These are phyloP conservation scores for Tulasnella calospora DNA, from an alignment of 768 basidiomycete species.

Conservation along the genomic window DNA sequence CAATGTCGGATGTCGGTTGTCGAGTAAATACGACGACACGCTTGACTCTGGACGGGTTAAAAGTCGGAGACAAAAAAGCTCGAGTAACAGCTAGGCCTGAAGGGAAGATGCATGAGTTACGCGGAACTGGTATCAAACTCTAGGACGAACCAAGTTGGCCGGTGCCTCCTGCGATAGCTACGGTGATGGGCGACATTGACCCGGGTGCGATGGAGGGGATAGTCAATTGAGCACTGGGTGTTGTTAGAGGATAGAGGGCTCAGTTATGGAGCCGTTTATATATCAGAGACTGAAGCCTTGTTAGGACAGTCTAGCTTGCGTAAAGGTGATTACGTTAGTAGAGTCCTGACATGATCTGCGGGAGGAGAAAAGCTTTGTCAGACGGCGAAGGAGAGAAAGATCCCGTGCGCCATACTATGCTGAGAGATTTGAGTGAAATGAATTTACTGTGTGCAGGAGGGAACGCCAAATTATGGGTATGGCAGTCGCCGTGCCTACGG, in stretches of 20 bases:
- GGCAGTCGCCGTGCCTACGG: no score
- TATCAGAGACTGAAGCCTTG: not conserved
- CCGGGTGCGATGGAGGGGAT: not conserved
- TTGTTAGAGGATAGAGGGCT: not conserved
- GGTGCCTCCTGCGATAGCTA: slow-evolving; percentile 13
- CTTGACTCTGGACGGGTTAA: not conserved
- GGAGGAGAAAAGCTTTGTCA: not conserved
- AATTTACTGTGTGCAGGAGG: not conserved
- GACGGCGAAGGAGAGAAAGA: not conserved
- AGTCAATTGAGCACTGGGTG: not conserved
- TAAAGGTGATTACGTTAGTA: not conserved
- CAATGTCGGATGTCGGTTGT: not conserved
- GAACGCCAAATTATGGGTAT: not conserved
- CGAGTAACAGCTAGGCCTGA: not conserved
- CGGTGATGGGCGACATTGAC: not conserved
- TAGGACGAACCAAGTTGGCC: not conserved
- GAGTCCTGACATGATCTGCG: not conserved
- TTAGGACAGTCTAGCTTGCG: not conserved
- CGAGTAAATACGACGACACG: slow-evolving; percentile 10
- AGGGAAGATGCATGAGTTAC: not conserved
- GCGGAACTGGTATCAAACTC: not conserved
- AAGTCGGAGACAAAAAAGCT: not conserved
- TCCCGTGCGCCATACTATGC: not conserved
- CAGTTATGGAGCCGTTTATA: not conserved
- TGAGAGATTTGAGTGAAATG: not conserved